Conservation (phyloP, 73 alveolate species). For the Durusdinium trenchii region DNA sequence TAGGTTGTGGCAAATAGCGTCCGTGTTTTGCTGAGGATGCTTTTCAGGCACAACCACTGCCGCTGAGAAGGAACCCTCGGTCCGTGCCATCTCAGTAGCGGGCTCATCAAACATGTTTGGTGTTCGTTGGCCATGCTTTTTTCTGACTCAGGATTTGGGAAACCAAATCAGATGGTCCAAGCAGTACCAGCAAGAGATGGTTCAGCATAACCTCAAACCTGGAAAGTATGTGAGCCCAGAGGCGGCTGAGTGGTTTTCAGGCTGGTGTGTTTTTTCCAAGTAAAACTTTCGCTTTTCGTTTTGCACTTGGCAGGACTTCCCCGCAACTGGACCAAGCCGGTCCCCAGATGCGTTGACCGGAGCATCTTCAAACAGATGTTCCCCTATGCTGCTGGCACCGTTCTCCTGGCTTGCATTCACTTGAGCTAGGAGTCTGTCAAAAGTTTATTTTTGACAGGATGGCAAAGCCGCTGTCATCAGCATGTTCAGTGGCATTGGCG, state of each 20-base stretch:
- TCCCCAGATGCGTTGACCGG: neutral
- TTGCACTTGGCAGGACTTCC: neutral
- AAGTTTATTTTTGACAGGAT: too few species aligned
- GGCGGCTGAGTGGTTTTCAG: neutral
- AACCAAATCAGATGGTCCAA: neutral
- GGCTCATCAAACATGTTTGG: neutral
- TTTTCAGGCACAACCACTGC: neutral
- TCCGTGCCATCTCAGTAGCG: neutral
- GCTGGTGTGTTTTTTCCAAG: neutral
- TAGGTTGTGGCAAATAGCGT: neutral
- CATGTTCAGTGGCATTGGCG: neutral
- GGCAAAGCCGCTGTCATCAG: neutral
- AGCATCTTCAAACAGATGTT: neutral
- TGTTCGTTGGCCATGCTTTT: neutral
- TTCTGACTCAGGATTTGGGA: neutral
- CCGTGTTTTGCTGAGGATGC: neutral
- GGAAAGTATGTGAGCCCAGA: neutral
- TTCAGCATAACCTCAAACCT: neutral
- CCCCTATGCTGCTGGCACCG: neutral
- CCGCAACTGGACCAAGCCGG: neutral
- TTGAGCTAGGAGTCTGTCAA: too few species aligned
- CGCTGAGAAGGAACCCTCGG: neutral
- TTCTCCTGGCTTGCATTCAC: neutral
- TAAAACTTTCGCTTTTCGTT: neutral
- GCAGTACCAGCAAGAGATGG: neutral